A percentile compares a stretch with the other conserved stretches of the same genome.
Evolutionary conservation across 75 land plant species (phyloP).

Genomic region (Isoetes taiwanensis): DNA sequence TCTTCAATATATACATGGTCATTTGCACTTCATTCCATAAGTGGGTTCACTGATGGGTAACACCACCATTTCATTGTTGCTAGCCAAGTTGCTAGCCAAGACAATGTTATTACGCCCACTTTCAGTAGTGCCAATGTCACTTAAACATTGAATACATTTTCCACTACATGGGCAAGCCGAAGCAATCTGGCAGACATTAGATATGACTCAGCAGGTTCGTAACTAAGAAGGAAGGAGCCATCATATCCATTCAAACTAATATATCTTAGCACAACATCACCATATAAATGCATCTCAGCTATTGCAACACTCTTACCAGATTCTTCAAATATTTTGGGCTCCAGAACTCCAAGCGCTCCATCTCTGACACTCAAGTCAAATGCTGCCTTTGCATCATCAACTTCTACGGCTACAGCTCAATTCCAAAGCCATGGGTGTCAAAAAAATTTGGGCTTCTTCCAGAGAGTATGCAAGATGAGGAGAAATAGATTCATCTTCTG

Average conservation of each 20-base stretch:
- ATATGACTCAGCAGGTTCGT: slow-evolving; percentile 37
- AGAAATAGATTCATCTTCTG: too few relatives aligned
- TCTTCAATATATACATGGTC: slow-evolving; percentile 92
- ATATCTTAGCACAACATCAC: slow-evolving; percentile 70
- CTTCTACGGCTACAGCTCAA: slow-evolving; percentile 77
- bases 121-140: slow-evolving; percentile 73
- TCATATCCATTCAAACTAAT: slow-evolving; percentile 18
- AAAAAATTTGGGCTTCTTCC: too few relatives aligned
- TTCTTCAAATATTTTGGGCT: slow-evolving; percentile 28
- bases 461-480: too few relatives aligned
- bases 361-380: slow-evolving; percentile 42
- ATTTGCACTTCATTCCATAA: slow-evolving; percentile 73
- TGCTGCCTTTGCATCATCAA: slow-evolving; percentile 60
- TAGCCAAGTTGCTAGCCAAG: too few relatives aligned
- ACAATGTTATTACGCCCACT: slow-evolving; percentile 91
- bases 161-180: slow-evolving; percentile 84
- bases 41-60: slow-evolving; percentile 92
- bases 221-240: slow-evolving; percentile 67
- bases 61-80: slow-evolving; percentile 81
- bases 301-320: slow-evolving; percentile 20
- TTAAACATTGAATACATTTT: slow-evolving; percentile 58
- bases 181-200: slow-evolving; percentile 42
- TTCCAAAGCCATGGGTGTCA: slow-evolving; percentile 62
- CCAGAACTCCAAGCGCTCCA: slow-evolving; percentile 42
- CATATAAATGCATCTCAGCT: slow-evolving; percentile 61